A percentile compares a stretch with the other conserved stretches of the same genome.
Conservation (phyloP, 2,329 filamentous ascomycete species). For the Dothidotthia symphoricarpi region DNA sequence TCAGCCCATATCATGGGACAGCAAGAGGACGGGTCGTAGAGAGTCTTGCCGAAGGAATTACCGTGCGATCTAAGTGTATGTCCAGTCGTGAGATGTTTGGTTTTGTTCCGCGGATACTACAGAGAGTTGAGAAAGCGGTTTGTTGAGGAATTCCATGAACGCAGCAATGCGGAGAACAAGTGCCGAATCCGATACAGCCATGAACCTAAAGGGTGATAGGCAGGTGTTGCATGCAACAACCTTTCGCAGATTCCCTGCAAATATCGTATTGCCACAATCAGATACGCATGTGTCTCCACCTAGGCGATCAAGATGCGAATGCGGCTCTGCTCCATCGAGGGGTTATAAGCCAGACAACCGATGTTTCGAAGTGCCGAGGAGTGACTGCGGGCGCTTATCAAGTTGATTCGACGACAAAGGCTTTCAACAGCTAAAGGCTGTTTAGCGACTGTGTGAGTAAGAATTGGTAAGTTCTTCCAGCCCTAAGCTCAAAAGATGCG, state of each 20-base stretch:
- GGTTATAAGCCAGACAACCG: constrained; percentile 18
- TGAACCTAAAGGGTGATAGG: no score
- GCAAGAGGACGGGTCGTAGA: neutral
- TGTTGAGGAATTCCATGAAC: no score
- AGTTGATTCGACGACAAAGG: constrained; percentile 4
- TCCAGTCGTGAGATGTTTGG: no score
- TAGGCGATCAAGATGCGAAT: constrained; percentile 4
- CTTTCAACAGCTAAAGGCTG: constrained; percentile 1
- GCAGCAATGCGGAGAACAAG: no score
- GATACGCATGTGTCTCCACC: constrained; percentile 10
- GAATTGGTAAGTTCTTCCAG: constrained; percentile 7
- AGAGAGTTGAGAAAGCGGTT: no score
- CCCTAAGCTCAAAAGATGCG: neutral
- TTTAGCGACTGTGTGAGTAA: constrained; percentile 5
- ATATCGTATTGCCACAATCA: constrained; percentile 7
- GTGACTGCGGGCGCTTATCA: constrained; percentile 12
- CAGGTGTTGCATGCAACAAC: neutral
- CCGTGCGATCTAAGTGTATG: neutral
- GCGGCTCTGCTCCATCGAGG: constrained; percentile 22
- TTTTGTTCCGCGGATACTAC: no score
- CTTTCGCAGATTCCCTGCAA: neutral
- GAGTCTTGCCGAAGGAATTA: neutral
- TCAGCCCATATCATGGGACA: neutral
- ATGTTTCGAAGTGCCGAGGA: constrained; percentile 6
- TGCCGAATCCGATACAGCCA: no score